phyloP scores from a whole-genome alignment of 2,329 filamentous ascomycete genomes.

The Phaeosphaeriaceae sp. region DNA sequence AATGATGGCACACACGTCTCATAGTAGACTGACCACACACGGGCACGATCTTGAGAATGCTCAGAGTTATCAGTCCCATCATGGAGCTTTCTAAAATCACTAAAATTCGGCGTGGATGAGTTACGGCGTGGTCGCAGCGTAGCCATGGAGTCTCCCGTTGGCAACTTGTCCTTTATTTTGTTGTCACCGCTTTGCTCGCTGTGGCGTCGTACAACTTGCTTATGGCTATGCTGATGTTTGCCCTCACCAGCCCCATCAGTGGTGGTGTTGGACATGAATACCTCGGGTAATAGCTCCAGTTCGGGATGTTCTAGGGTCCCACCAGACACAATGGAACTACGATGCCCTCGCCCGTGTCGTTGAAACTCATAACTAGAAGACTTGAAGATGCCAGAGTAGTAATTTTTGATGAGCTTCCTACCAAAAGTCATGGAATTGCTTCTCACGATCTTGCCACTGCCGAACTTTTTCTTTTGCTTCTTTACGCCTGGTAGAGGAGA shows the following conservation, averaged over 20 bases:
- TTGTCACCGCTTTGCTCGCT: constrained; percentile 8
- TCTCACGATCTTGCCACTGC: constrained; percentile 72
- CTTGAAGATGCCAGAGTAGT: constrained; percentile 54
- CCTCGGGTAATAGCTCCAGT: constrained; percentile 53
- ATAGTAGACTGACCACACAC: constrained; percentile 45
- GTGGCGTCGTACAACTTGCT: background rate
- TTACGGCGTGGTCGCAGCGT: constrained; percentile 33
- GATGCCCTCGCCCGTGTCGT: constrained; percentile 51
- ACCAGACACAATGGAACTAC: constrained; percentile 51
- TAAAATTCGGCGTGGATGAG: constrained; percentile 30
- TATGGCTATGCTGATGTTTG: background rate
- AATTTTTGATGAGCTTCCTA: constrained; percentile 52
- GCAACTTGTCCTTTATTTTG: constrained; percentile 17
- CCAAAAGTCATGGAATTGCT: constrained; percentile 52
- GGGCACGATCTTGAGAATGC: constrained; percentile 29
- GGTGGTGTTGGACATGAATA: constrained; percentile 30
- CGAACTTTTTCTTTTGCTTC: constrained; percentile 62
- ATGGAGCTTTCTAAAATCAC: constrained; percentile 2
- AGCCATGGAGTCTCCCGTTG: constrained; percentile 28
- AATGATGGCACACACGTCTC: constrained; percentile 40
- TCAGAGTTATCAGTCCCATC: constrained; percentile 20
- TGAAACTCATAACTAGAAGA: constrained; percentile 48
- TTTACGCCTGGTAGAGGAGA: constrained; percentile 31
- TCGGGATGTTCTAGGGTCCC: constrained; percentile 55
- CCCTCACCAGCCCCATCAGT: constrained; percentile 12